phyloP scores from a whole-genome alignment of 345 rosid species.

The Sonneratia alba region DNA sequence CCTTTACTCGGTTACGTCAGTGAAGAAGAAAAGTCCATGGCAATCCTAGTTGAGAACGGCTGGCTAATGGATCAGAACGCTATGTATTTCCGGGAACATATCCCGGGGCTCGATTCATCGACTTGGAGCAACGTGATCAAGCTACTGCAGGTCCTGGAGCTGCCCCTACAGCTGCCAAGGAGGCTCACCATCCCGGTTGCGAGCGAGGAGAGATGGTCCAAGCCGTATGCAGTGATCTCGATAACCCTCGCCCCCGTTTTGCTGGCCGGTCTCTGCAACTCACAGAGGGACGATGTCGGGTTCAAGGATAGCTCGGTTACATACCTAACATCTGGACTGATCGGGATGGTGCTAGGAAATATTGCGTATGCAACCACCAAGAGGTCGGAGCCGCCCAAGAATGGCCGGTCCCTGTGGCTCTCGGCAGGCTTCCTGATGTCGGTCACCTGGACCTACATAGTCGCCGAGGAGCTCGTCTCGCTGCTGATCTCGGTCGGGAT shows the following conservation, averaged over 20 bases:
- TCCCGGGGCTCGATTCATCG: conserved; percentile 18
- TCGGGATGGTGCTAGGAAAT: conserved; percentile 51
- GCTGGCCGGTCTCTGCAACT: conserved; percentile 43
- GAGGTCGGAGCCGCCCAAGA: conserved; percentile 53
- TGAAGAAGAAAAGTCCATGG: conserved; percentile 26
- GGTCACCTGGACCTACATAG: conserved; percentile 75
- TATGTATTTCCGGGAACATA: neutral
- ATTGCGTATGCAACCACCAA: conserved; percentile 51
- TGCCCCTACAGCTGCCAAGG: conserved; percentile 76
- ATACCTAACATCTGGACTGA: conserved; percentile 36
- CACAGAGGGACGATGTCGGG: conserved; percentile 26
- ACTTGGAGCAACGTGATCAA: conserved; percentile 15
- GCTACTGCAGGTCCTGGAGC: conserved; percentile 37
- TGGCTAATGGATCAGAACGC: conserved; percentile 8
- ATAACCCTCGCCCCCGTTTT: conserved; percentile 62
- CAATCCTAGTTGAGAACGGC: conserved; percentile 8
- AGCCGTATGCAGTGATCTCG: conserved; percentile 55
- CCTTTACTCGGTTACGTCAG: conserved; percentile 46
- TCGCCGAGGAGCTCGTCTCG: conserved; percentile 75
- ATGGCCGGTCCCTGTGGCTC: conserved; percentile 56
- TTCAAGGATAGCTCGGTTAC: conserved; percentile 29
- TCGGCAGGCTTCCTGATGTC: conserved; percentile 82
- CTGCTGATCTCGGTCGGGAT: conserved; percentile 55
- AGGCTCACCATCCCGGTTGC: conserved; percentile 72
- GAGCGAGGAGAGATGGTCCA: conserved; percentile 68